Conservation (phyloP, 768 basidiomycete genomes). For the Ephemerocybe angulata region DNA sequence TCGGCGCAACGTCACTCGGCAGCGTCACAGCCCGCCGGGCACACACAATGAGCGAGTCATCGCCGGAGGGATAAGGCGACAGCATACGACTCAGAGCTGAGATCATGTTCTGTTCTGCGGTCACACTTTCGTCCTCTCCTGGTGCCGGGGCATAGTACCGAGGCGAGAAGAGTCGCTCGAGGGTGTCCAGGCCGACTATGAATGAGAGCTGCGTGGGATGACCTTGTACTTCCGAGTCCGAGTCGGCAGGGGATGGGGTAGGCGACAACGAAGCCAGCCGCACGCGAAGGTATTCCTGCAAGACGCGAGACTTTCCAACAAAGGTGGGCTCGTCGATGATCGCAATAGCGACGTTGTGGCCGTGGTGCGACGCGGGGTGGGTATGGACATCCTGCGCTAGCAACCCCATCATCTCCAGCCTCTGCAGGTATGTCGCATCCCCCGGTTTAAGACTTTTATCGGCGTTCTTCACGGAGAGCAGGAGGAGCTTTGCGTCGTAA, state of each 20-base stretch:
- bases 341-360: conserved; percentile 64
- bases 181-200: conserved; percentile 80
- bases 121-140: conserved; percentile 10
- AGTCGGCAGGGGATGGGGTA: conserved; percentile 10
- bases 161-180: conserved; percentile 72
- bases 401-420: conserved; percentile 84
- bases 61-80: conserved; percentile 38
- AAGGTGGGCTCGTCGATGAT: conserved; percentile 88
- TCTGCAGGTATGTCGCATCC: conserved; percentile 73
- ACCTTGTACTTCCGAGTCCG: background rate
- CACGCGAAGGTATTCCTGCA: conserved; percentile 49
- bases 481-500: conserved; percentile 73
- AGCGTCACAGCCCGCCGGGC: conserved; percentile 44
- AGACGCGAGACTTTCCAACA: conserved; percentile 67
- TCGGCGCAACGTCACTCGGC: conserved; percentile 5
- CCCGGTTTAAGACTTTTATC: conserved; percentile 72
- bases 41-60: conserved; percentile 63
- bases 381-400: conserved; percentile 44
- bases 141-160: conserved; percentile 63
- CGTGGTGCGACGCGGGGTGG: background rate
- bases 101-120: conserved; percentile 41
- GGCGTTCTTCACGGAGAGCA: conserved; percentile 82
- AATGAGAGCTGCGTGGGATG: conserved; percentile 59
- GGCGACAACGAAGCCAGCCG: conserved; percentile 26
- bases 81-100: conserved; percentile 56